A percentile compares a stretch with the other conserved stretches of the same genome.
phyloP scores from a whole-genome alignment of 805 yeast genomes.

The Yarrowia osloensis region DNA sequence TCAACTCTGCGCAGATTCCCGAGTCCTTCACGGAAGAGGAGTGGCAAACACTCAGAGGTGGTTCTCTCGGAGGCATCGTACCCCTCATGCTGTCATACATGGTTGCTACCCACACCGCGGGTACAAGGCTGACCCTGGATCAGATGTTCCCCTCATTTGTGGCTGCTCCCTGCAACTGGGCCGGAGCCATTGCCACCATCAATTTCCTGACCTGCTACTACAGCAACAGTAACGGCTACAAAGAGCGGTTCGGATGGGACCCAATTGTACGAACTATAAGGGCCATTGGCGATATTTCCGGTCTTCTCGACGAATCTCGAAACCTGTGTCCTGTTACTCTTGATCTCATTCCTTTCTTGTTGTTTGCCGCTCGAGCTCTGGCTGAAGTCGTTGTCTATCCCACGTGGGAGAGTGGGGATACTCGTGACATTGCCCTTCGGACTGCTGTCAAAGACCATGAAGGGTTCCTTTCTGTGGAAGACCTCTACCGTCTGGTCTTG shows the following conservation, averaged over 20 bases:
- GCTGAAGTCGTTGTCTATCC: not conserved
- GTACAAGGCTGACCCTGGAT: not conserved
- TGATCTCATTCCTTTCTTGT: not conserved
- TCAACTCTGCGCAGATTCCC: slow-evolving; percentile 3
- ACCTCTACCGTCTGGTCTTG: slow-evolving; percentile 3
- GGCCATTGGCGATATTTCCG: not conserved
- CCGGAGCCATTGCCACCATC: not conserved
- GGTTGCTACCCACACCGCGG: not conserved
- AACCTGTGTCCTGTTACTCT: not conserved
- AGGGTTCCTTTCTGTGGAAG: not conserved
- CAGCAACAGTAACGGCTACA: not conserved
- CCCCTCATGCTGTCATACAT: slow-evolving; percentile 11
- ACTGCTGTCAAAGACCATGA: not conserved
- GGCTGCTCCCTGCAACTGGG: not conserved
- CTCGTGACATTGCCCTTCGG: not conserved
- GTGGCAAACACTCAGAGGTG: not conserved
- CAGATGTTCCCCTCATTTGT: not conserved
- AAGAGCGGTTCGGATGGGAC: not conserved
- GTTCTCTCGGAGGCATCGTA: not conserved
- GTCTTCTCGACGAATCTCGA: not conserved
- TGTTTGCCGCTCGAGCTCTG: not conserved
- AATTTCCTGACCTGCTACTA: slow-evolving; percentile 4
- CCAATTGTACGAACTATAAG: slow-evolving; percentile 1
- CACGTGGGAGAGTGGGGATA: not conserved
- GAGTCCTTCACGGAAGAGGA: not conserved